These are phyloP conservation scores for Verticillium longisporum DNA, from an alignment of 2,329 filamentous ascomycete genomes.

Conservation along the genomic window DNA sequence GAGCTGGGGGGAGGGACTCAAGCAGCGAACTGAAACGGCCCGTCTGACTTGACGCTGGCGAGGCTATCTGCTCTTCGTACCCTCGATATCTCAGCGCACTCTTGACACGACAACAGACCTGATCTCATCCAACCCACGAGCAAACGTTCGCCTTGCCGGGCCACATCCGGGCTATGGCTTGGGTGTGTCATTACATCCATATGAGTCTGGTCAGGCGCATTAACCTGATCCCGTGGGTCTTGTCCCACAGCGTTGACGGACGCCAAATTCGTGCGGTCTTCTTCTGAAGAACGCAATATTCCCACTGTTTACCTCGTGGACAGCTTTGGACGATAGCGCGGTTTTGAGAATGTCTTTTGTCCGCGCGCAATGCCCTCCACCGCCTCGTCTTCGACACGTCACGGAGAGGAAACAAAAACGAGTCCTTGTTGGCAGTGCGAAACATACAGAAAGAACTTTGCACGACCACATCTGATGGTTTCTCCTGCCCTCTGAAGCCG, in stretches of 20 bases:
- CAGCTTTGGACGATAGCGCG: constrained; percentile 55
- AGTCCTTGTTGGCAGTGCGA: constrained; percentile 82
- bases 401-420: constrained; percentile 88
- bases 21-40: constrained; percentile 40
- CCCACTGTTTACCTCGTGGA: constrained; percentile 39
- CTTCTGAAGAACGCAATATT: constrained; percentile 21
- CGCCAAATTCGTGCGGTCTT: constrained; percentile 37
- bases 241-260: constrained; percentile 33
- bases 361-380: constrained; percentile 65
- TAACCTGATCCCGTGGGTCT: constrained; percentile 38
- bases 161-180: constrained; percentile 32
- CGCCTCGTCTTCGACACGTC: constrained; percentile 25
- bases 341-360: constrained; percentile 98
- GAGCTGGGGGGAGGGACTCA: constrained; percentile 27
- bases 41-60: constrained; percentile 22
- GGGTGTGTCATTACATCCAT: constrained; percentile 36
- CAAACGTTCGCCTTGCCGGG: constrained; percentile 27
- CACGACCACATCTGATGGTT: constrained; percentile 14
- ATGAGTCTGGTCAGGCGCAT: constrained; percentile 51
- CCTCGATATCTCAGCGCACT: constrained; percentile 21
- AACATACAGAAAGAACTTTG: constrained; percentile 65
- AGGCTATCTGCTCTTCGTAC: constrained; percentile 35
- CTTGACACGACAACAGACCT: constrained; percentile 5
- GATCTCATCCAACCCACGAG: constrained; percentile 8
- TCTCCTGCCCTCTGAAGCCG: constrained; percentile 12